Evolutionary conservation across 345 rosid species (phyloP).

Genomic region (Syzygium oleosum): DNA sequence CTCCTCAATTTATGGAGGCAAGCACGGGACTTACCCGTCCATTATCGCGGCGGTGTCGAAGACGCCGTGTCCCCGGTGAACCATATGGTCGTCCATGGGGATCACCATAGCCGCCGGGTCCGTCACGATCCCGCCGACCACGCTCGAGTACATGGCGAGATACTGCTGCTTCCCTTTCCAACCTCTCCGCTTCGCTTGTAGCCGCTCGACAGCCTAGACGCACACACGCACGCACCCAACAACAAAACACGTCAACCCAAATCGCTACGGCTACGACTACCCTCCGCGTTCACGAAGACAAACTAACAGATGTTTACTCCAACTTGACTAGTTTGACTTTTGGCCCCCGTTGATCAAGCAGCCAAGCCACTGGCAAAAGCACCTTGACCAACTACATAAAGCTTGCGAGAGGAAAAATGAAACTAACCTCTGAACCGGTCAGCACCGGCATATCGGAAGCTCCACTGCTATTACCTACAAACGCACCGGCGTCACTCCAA

Average conservation of each 20-base stretch:
- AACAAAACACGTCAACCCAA: neutral
- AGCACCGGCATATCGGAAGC: conserved; percentile 45
- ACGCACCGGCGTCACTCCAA: neutral
- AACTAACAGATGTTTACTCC: neutral
- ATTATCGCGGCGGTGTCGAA: conserved; percentile 81
- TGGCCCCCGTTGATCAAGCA: neutral
- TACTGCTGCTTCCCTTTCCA: conserved; percentile 43
- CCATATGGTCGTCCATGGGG: conserved; percentile 94
- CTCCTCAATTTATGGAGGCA: neutral
- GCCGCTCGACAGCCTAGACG: conserved; percentile 54
- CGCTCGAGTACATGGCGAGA: conserved; percentile 84
- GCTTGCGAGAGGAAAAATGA: neutral
- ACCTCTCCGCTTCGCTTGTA: conserved; percentile 33
- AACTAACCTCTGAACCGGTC: conserved; percentile 49
- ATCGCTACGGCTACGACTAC: neutral
- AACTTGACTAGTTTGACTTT: neutral
- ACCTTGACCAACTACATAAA: neutral
- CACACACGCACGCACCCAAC: neutral
- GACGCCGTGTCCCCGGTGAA: conserved; percentile 92
- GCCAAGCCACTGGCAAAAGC: neutral
- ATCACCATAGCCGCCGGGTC: conserved; percentile 80
- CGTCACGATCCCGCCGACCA: conserved; percentile 68
- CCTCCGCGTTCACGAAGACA: too few relatives aligned
- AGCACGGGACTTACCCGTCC: conserved; percentile 50
- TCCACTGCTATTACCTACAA: conserved; percentile 8